Evolutionary conservation across 768 basidiomycete genomes (phyloP), one percentile per base, ranked within the genome.

Genomic region (Rubroboletus satanas): DNA sequence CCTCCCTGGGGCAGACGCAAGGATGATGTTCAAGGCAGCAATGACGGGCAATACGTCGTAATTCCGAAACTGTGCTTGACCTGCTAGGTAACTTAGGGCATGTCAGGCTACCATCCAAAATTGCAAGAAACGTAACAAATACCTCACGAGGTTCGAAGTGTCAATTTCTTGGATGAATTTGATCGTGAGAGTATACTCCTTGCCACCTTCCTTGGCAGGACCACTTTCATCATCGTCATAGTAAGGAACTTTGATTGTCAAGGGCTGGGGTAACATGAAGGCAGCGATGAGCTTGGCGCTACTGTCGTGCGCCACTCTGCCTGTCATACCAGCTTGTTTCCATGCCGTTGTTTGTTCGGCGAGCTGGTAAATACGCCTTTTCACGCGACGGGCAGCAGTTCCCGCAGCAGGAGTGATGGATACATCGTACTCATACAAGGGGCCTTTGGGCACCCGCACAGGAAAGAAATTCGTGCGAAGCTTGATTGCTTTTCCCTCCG

Each of bases 391-490:
- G 32, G 60, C 55, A 15, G 71, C 47, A 9, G 70, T 70, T 1
- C 65, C 71, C 3, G 68, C 62, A 5, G 43, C 55, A 37, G 79
- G 79, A 0, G 69, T 61, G 21, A 79, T 73, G n/a, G 67, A 58
- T 32, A 80, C 72, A 46, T 77, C 77, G 52, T 82, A 82, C 52
- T 82, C 80, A 57, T 73, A 72, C 23, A 83, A 42, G 1, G 77
- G 75, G 7, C 73, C 74, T 52, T 75, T 77, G 7, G 80, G 79
- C 17, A 80, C 68, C 15, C 65, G 66, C 21, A 83, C 64, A 9
- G 80, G 73, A 61, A 83, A 82, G 68, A 81, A 81, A 51, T 82
- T 82, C 3, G 80, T 66, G 21, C 80, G 77, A 38, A 83, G 71
- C 51, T 74, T 78, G 67, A 82, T 74, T 39, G 66, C 58, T 15